These are phyloP conservation scores for Gynochthodes officinalis DNA, from an alignment of 257 asterid species.

Conservation along the genomic window DNA sequence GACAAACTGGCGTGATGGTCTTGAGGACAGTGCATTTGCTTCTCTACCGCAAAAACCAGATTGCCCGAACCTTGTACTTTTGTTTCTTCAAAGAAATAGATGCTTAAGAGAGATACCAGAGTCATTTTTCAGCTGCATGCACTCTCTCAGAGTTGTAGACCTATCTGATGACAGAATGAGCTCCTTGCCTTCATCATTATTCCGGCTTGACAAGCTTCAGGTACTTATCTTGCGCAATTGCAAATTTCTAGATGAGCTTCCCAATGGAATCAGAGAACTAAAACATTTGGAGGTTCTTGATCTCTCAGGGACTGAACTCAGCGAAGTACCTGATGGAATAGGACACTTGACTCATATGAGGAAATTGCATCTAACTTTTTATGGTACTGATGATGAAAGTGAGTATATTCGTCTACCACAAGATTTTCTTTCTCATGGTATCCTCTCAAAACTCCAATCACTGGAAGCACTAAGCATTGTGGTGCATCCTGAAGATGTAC, in stretches of 20 bases:
- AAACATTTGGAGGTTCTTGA: slow-evolving; percentile 26
- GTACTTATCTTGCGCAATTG: slow-evolving; percentile 26
- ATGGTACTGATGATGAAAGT: slow-evolving; percentile 31
- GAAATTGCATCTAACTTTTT: slow-evolving; percentile 26
- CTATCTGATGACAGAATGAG: slow-evolving; percentile 27
- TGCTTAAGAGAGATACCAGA: slow-evolving; percentile 17
- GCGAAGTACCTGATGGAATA: slow-evolving; percentile 20
- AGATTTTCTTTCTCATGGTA: slow-evolving; percentile 11
- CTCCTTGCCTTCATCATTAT: slow-evolving; percentile 27
- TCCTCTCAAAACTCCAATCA: slow-evolving; percentile 23
- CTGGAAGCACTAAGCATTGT: slow-evolving; percentile 21
- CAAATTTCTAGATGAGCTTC: slow-evolving; percentile 13
- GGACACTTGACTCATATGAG: slow-evolving; percentile 17
- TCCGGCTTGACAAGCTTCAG: slow-evolving; percentile 19
- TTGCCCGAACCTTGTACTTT: slow-evolving; percentile 11
- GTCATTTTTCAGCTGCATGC: slow-evolving; percentile 21
- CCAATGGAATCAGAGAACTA: slow-evolving; percentile 12
- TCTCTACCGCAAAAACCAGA: slow-evolving; percentile 17
- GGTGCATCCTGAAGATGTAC: slow-evolving; percentile 32
- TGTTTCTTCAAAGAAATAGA: slow-evolving; percentile 31
- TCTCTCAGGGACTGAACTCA: slow-evolving; percentile 28
- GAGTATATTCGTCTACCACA: slow-evolving; percentile 17
- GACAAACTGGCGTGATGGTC: slow-evolving; percentile 6
- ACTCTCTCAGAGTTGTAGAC: slow-evolving; percentile 23
- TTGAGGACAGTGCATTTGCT: slow-evolving; percentile 15